Evolutionary conservation across 2,329 filamentous ascomycete genomes (phyloP).

Genomic region (Alternaria postmessia): DNA sequence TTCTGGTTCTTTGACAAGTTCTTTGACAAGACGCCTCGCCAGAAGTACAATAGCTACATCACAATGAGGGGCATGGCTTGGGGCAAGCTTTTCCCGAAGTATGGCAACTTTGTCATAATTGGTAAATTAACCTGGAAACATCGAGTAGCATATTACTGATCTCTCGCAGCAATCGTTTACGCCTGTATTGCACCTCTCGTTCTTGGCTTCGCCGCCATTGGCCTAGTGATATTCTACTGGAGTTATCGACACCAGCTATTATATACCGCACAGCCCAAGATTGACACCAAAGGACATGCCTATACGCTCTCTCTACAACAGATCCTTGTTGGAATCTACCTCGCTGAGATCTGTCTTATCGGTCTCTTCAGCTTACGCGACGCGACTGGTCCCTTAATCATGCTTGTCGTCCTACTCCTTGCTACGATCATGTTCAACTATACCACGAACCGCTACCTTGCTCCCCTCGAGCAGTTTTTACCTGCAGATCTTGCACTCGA

Average conservation of each 20-base stretch:
- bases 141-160: constrained; percentile 18
- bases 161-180: constrained; percentile 75
- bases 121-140: constrained; percentile 33
- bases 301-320: constrained; percentile 91
- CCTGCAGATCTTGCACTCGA: constrained; percentile 42
- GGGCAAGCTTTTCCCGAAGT: constrained; percentile 53
- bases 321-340: constrained; percentile 82
- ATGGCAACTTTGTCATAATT: constrained; percentile 52
- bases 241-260: constrained; percentile 91
- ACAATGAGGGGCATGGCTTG: constrained; percentile 47
- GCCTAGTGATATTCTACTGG: constrained; percentile 81
- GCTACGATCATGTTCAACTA: constrained; percentile 44
- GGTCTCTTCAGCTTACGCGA: constrained; percentile 71
- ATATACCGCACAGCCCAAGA: constrained; percentile 80
- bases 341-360: constrained; percentile 82
- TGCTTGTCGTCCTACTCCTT: constrained; percentile 43
- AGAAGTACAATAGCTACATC: constrained; percentile 49
- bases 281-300: constrained; percentile 87
- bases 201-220: constrained; percentile 80
- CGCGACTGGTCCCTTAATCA: constrained; percentile 45
- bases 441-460: constrained; percentile 46
- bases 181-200: constrained; percentile 87
- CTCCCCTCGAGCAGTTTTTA: constrained; percentile 46
- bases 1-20: constrained; percentile 78
- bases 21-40: constrained; percentile 74